Evolutionary conservation across 768 basidiomycete genomes (phyloP).

Genomic region (Suillus brevipes): DNA sequence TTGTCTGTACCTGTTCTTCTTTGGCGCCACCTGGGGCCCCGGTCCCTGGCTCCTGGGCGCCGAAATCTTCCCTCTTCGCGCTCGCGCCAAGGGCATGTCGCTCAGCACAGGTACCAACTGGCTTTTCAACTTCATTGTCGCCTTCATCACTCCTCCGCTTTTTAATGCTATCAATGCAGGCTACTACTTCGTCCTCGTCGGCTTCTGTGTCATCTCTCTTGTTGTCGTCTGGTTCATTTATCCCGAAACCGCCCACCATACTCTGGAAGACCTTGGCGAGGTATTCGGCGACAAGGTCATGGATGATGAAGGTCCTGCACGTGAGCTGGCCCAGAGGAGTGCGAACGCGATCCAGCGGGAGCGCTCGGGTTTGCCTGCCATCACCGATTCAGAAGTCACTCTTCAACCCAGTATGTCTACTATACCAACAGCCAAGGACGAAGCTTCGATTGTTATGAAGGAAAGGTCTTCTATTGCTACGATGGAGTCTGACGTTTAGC

Average conservation of each 20-base stretch:
- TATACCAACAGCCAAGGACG: slow-evolving; percentile 21
- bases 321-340: slow-evolving; percentile 16
- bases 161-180: slow-evolving; percentile 50
- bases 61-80: slow-evolving; percentile 48
- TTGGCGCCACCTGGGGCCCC: slow-evolving; percentile 57
- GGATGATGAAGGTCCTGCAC: slow-evolving; percentile 25
- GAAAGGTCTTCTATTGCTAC: background rate
- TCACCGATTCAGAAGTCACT: slow-evolving; percentile 28
- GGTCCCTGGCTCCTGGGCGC: slow-evolving; percentile 54
- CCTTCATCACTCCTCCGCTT: slow-evolving; percentile 57
- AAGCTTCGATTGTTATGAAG: background rate
- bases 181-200: slow-evolving; percentile 53
- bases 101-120: slow-evolving; percentile 35
- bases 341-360: slow-evolving; percentile 12
- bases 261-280: slow-evolving; percentile 50
- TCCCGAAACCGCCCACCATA: slow-evolving; percentile 47
- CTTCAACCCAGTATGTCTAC: slow-evolving; percentile 5
- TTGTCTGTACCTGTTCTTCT: slow-evolving; percentile 61
- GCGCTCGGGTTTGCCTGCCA: slow-evolving; percentile 16
- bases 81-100: slow-evolving; percentile 41
- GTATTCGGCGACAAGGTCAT: slow-evolving; percentile 44
- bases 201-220: slow-evolving; percentile 45
- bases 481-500: background rate
- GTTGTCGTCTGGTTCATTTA: slow-evolving; percentile 49
- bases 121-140: slow-evolving; percentile 41